A percentile compares a stretch with the other conserved stretches of the same genome.
These are phyloP conservation scores for Pseudogymnoascus sp. DNA, from an alignment of 2,329 filamentous ascomycete genomes.

Conservation along the genomic window DNA sequence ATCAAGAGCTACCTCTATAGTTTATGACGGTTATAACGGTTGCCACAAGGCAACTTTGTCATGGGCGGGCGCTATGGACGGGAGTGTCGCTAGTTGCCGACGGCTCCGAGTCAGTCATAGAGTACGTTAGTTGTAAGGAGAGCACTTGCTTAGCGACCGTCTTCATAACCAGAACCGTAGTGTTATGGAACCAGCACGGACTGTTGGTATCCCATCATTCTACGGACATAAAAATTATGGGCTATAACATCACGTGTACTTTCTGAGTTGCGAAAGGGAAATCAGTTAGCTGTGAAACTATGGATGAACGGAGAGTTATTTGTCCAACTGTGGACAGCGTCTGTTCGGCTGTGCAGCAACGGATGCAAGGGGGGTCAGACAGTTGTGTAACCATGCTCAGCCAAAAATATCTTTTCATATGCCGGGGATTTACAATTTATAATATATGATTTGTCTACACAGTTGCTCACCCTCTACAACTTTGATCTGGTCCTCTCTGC, in stretches of 20 bases:
- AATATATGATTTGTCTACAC: neutral
- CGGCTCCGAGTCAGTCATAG: neutral
- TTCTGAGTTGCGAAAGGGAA: neutral
- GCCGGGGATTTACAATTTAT: neutral
- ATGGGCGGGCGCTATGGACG: neutral
- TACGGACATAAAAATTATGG: neutral
- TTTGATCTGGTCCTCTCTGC: constrained; percentile 11
- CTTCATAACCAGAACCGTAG: neutral
- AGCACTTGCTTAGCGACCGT: neutral
- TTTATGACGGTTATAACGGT: neutral
- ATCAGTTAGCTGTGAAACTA: neutral
- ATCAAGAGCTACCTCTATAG: neutral
- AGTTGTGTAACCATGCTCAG: neutral
- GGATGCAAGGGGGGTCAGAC: neutral
- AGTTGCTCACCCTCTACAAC: neutral
- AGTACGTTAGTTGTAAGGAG: neutral
- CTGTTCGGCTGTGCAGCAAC: neutral
- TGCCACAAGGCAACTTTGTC: neutral
- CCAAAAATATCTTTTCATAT: neutral
- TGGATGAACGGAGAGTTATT: neutral
- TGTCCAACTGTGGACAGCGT: neutral
- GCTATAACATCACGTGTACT: neutral
- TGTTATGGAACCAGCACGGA: neutral
- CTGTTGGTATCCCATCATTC: neutral
- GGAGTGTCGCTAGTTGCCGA: neutral